Percentiles rank a stretch among this genome's conserved stretches.
Conservation (phyloP, 2,329 filamentous ascomycete genomes). For the Dactylellina leptospora region DNA sequence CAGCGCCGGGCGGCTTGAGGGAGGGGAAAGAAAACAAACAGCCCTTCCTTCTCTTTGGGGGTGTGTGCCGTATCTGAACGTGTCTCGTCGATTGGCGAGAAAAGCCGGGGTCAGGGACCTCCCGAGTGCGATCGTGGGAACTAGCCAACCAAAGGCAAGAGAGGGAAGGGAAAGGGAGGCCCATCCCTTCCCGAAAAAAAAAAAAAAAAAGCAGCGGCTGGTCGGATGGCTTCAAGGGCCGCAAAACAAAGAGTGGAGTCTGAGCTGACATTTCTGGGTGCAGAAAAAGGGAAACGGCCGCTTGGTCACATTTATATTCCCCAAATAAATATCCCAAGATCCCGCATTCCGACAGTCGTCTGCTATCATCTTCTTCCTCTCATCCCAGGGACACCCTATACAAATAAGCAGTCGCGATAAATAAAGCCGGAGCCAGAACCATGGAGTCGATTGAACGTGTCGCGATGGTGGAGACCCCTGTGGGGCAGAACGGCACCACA, state of each 20-base stretch:
- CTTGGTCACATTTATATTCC: background rate
- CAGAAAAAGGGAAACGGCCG: background rate
- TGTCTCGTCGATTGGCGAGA: conserved; percentile 45
- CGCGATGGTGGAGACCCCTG: conserved; percentile 51
- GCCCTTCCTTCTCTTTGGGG: background rate
- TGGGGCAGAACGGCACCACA: conserved; percentile 2
- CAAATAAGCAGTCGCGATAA: no score
- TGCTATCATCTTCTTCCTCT: no score
- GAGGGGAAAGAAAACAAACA: no score
- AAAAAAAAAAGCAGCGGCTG: conserved; percentile 23
- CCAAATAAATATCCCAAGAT: no score
- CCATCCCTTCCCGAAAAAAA: conserved; percentile 26
- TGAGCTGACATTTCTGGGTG: background rate
- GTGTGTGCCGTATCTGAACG: conserved; percentile 4
- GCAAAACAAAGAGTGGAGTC: background rate
- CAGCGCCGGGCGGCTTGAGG: background rate
- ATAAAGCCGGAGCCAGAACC: no score
- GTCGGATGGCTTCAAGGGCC: conserved; percentile 21
- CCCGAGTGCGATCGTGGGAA: conserved; percentile 13
- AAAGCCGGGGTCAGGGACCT: conserved; percentile 33
- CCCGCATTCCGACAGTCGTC: no score
- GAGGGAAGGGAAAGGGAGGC: background rate
- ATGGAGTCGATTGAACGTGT: conserved; percentile 52
- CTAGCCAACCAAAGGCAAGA: conserved; percentile 47
- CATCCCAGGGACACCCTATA: no score